phyloP scores from a whole-genome alignment of 352 stramenopile species.

The Pythium insidiosum region DNA sequence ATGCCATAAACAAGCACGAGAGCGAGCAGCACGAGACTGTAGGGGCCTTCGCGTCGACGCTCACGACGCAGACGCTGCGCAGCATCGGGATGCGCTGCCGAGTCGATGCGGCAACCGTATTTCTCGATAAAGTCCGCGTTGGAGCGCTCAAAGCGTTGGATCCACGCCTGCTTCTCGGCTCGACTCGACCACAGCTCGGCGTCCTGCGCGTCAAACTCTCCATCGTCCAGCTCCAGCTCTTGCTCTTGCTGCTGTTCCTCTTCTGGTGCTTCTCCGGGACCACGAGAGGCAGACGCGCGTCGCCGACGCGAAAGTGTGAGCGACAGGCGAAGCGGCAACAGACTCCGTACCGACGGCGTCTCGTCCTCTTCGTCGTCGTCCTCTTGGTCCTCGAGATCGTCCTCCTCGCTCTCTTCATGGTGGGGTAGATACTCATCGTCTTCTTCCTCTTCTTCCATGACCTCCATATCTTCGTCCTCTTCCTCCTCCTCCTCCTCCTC shows the following conservation, averaged over 20 bases:
- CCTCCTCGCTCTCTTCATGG: constrained; percentile 10
- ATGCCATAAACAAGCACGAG: constrained; percentile 24
- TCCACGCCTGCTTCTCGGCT: constrained; percentile 24
- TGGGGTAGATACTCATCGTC: constrained; percentile 24
- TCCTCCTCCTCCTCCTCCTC: neutral
- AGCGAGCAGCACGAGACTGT: constrained; percentile 21
- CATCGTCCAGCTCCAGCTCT: constrained; percentile 17
- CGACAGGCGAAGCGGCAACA: constrained; percentile 12
- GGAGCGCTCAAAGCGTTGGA: constrained; percentile 8
- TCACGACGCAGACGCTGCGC: constrained; percentile 15
- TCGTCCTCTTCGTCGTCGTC: constrained; percentile 17
- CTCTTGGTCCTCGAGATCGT: constrained; percentile 11
- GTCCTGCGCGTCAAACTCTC: constrained; percentile 21
- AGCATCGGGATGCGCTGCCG: constrained; percentile 18
- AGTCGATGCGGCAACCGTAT: constrained; percentile 37
- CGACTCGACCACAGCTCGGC: constrained; percentile 21
- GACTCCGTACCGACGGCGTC: constrained; percentile 11
- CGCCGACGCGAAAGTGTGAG: too few species aligned
- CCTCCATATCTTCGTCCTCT: neutral
- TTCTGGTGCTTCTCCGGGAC: too few species aligned
- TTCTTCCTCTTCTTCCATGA: constrained; percentile 19
- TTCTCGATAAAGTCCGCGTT: constrained; percentile 21
- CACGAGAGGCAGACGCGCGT: too few species aligned
- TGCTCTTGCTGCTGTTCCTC: constrained; percentile 6
- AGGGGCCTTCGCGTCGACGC: constrained; percentile 13